Percentiles rank a stretch among this genome's conserved stretches.
Evolutionary conservation across 371 early-diverging fungal species (phyloP).

Genomic region (Lichtheimia corymbifera): DNA sequence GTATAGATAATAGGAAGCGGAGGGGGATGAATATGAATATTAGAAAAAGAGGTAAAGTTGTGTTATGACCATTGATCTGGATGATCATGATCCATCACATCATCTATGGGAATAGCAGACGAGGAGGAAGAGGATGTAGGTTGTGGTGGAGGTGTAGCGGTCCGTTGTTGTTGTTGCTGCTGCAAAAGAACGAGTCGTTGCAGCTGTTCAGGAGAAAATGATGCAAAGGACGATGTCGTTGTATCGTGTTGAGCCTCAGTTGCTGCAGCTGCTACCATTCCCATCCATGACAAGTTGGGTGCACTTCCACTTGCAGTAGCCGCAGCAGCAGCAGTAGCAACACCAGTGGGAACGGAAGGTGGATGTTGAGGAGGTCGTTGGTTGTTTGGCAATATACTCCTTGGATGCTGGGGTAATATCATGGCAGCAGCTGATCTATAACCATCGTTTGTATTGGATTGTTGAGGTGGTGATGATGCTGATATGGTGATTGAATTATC

Average conservation of each 20-base stretch:
- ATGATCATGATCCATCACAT: slow-evolving; percentile 17
- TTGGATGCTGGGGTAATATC: slow-evolving; percentile 7
- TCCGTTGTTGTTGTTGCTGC: slow-evolving; percentile 10
- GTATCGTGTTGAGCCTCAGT: background rate
- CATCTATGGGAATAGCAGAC: background rate
- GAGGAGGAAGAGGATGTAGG: background rate
- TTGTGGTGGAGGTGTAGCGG: background rate
- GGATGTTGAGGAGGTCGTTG: slow-evolving; percentile 20
- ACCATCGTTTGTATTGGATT: slow-evolving; percentile 11
- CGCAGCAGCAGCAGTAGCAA: slow-evolving; percentile 7
- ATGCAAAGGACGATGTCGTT: slow-evolving; percentile 10
- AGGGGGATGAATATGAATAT: background rate
- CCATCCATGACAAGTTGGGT: slow-evolving; percentile 25
- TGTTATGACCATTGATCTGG: slow-evolving; percentile 10
- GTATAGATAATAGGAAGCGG: background rate
- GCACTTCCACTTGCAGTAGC: slow-evolving; percentile 16
- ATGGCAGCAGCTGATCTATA: slow-evolving; percentile 8
- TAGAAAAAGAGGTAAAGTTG: too few relatives aligned
- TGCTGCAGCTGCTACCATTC: slow-evolving; percentile 15
- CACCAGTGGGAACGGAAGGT: slow-evolving; percentile 3
- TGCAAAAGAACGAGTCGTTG: slow-evolving; percentile 22
- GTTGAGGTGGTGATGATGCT: slow-evolving; percentile 16
- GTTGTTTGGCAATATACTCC: slow-evolving; percentile 17
- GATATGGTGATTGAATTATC: slow-evolving; percentile 12
- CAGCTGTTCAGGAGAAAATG: slow-evolving; percentile 24